Base-by-base conservation (phyloP, 805 yeast genomes). In the Barnettozyma sucrosica region DNA sequence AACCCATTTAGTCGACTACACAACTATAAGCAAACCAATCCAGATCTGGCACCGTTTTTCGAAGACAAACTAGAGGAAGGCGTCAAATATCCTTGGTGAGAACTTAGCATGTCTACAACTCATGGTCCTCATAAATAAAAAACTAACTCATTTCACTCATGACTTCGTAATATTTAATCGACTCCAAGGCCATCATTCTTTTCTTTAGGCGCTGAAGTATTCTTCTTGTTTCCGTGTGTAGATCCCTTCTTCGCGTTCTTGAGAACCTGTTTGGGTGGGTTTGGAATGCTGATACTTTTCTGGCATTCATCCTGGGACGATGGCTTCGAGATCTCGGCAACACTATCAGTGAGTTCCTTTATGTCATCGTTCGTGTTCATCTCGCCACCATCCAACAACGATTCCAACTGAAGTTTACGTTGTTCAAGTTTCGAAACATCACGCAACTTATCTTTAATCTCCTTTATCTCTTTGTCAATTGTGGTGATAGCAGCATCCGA, bases 381-480 rank as follows among this genome's bases (percentile, higher is more conserved):
- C 25, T 55, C 53, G 23, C 51, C 51, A 13, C 64, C 64, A 53
- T 61, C 64, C 21, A 61, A 37, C 6, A 57, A 47, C 30, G 49
- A 57, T 49, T 76, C 82, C 44, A 89, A 72, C 52, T 81, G 81
- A 2, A 64, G 64, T 55, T 83, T 78, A 47, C 95, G 76, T 32
- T 59, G 50, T 59, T 79, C 80, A 80, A 89, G 74, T 32, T 68
- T 66, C 14, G 77, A 75, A 19, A 83, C 83, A 45, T 76, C 74
- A 18, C 74, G 66, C 51, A 89, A 70, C 58, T 85, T 82, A 20
- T 66, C 66, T 57, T 81, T 77, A 49, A 89, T 70, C 41, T 76
- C 80, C 33, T 76, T 77, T 50, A 89, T 87, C 64, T 89, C 96
- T 50, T 81, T 79, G 47, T 86, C 93, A 41, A 84, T 77, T 14